Evolutionary conservation across 2,329 filamentous ascomycete species (phyloP).

Genomic region (Ophiostoma australiae): DNA sequence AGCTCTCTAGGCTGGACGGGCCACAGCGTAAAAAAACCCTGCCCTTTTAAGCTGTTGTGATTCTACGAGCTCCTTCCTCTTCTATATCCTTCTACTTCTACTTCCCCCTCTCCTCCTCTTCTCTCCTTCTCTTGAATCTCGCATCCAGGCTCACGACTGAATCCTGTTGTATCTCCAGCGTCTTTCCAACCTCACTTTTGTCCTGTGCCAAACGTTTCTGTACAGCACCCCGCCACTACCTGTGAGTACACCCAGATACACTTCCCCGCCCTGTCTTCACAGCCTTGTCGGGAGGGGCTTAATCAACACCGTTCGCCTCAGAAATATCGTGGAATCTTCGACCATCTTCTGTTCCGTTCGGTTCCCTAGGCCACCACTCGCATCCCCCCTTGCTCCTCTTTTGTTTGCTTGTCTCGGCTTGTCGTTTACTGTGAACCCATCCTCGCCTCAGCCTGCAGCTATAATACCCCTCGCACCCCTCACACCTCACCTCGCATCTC

Average conservation of each 20-base stretch:
- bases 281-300: slow-evolving; percentile 17
- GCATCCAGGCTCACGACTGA: slow-evolving; percentile 18
- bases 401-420: slow-evolving; percentile 5
- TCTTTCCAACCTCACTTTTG: slow-evolving; percentile 7
- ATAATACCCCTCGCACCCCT: neutral
- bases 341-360: slow-evolving; percentile 13
- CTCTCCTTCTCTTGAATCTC: slow-evolving; percentile 7
- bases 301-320: neutral
- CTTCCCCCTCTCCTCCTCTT: slow-evolving; percentile 12
- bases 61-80: slow-evolving; percentile 27
- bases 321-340: slow-evolving; percentile 16
- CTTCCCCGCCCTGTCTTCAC: neutral
- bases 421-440: neutral
- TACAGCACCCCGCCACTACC: neutral
- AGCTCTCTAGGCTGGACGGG: slow-evolving; percentile 29
- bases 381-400: neutral
- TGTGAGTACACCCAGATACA: slow-evolving; percentile 2
- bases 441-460: neutral
- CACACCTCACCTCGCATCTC: neutral
- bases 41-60: slow-evolving; percentile 33
- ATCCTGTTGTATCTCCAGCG: slow-evolving; percentile 9
- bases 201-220: slow-evolving; percentile 13
- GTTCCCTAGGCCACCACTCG: neutral
- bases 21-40: slow-evolving; percentile 29
- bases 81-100: slow-evolving; percentile 17